These are phyloP conservation scores for Wickerhamomyces subpelliculosus DNA, from an alignment of 805 yeast genomes.

Conservation along the genomic window DNA sequence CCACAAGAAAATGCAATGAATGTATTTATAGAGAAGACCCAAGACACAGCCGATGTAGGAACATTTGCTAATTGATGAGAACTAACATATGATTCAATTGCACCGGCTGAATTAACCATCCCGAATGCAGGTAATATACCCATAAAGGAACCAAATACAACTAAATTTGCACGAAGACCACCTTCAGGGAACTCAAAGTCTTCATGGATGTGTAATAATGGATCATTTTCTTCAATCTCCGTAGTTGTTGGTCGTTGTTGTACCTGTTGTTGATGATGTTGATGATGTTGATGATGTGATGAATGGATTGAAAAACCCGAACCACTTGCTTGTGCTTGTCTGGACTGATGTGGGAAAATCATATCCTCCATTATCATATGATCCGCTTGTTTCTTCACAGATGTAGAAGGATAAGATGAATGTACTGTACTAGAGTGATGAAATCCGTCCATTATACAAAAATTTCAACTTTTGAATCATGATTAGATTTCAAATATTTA, in stretches of 20 bases:
- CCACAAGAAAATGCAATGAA: conserved; percentile 42
- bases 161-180: conserved; percentile 48
- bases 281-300: no score
- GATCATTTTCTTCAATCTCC: conserved; percentile 4
- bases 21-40: conserved; percentile 58
- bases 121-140: conserved; percentile 54
- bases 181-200: conserved; percentile 47
- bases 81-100: conserved; percentile 52
- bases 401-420: no score
- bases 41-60: conserved; percentile 43
- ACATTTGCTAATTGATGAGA: conserved; percentile 43
- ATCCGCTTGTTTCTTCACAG: no score
- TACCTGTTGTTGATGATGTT: no score
- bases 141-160: conserved; percentile 50
- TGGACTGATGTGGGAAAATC: no score
- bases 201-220: conserved; percentile 18
- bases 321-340: no score
- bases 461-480: no score
- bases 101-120: conserved; percentile 51
- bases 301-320: no score
- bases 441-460: no score
- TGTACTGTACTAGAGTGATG: no score
- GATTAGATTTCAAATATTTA: no score
- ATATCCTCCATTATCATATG: no score
- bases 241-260: conserved; percentile 2